Base-by-base conservation (phyloP, 306 rosid genomes). In the Echinosophora koreensis region DNA sequence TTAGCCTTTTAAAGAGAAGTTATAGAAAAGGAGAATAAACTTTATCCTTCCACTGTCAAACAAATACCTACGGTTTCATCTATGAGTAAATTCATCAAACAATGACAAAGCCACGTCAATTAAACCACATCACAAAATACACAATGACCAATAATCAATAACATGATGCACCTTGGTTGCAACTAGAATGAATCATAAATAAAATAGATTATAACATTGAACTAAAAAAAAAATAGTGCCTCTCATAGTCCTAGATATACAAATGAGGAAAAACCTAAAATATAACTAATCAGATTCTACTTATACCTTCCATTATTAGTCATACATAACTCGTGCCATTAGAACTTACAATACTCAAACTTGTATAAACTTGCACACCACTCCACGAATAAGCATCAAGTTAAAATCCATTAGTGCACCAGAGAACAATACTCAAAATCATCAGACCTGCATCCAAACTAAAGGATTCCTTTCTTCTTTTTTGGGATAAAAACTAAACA, bases 241-340 rank as follows among this genome's bases (percentile, higher is more conserved):
- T 22, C 86, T 77, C 80, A 67, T 65, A 79, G 73, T 82, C 75
- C 35, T 68, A 79, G 82, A 90, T 92, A 68, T 80, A 88, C 93
- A 84, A 71, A 83, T 58, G 61, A 22, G 64, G 28, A 50, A 68
- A 80, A 51, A 73, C 61, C 77, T 64, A 77, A 80, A 42, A 75
- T 63, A 39, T 62, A 69, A 79, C 35, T 78, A 66, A 86, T 77
- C 46, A 77, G 66, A 78, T 74, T 86, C 86, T 69, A 22, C 68
- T 84, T 86, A 87, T 64, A 60, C 52, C 62, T 15, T 52, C 56
- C 65, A 59, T 50, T 5, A 58, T 69, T 44, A 69, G 52, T 74
- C 87, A 37, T 22, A 22, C 22, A 22, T 6, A 37, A 37, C 41
- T 37, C 14, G 69, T 76, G 22, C 22, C 22, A 22, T 22, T 22